Base-by-base conservation (phyloP, 352 stramenopile species). In the Globisporangium cystogenes region DNA sequence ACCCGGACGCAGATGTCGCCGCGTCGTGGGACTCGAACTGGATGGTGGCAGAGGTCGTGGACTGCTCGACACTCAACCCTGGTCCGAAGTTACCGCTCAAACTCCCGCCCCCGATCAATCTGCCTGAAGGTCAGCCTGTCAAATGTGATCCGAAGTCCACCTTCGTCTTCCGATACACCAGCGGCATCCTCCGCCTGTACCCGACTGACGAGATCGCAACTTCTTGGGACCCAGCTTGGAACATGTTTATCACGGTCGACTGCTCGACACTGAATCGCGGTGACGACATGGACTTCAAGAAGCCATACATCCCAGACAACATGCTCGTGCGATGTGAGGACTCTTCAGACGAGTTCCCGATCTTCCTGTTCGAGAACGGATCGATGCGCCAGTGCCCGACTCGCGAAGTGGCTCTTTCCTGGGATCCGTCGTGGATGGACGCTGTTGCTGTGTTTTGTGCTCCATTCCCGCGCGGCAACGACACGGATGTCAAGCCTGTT, bases 161-260 rank as follows among this genome's bases (percentile, higher is more conserved):
- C 1, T 52, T 50, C 2, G 43, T 72, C 1, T 72, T 55, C 51
- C 52, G 65, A 11, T 61, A 62, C 29, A 52, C 21, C 4, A 48
- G 47, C 10, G 61, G 61, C 21, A 16, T 53, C 44, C 65, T 44
- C n/a, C 59, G 61, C 31, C 59, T 44, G 53, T 72, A 72, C 43
- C 60, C 65, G 20, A 62, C 35, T 23, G 10, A 36, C 20, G n/a
- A 18, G 16, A 66, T 72, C 26, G 60, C 57, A 16, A n/a, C 39
- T n/a, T 72, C 65, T 16, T 72, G 65, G 65, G 65, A 72, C 26
- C 21, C 44, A 12, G 37, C 48, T 33, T 72, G 53, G 47, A 11
- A 18, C 2, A 36, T 39, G 11, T 37, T 45, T 40, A 11, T 57
- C 18, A 33, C 50, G 3, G 57, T 72, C 4, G 60, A 69, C 50